Evolutionary conservation across 169 alveolate genomes (phyloP), one percentile per base, ranked within the genome.

Genomic region (Cryptosporidium andersoni): DNA sequence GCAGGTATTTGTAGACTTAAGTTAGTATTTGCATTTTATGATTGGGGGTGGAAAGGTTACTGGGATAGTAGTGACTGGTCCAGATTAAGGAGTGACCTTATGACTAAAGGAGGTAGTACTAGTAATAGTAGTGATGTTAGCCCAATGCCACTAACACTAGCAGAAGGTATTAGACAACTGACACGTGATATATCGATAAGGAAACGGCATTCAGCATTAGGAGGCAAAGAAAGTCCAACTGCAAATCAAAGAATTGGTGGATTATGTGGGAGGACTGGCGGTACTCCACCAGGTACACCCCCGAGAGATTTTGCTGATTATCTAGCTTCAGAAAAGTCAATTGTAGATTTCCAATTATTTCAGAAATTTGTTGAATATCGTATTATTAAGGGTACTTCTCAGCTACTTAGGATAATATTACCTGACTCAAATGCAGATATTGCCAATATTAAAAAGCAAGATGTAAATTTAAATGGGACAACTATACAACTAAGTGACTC

Each of bases 31-130:
- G 64, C 85, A 2, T 74, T 58, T 34, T 74, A 74, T 58, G 85
- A 74, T 34, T 74, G 85, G 85, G 85, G 85, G 11, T 74, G 85
- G 85, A 74, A 74, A n/a, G 85, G 85, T 3, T 74, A 74, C 40
- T 36, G 55, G 14, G 85, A 74, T 58, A 68, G 39, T 40, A 45
- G 34, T 8, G 85, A 74, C 34, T 74, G 85, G 85, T 58, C 40
- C 40, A 74, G 85, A 58, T 48, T 74, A 25, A 74, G 85, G 48
- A 74, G 52, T 34, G 85, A 74, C 60, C 55, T 74, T 9, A 11
- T 74, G 12, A 55, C 43, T 25, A 42, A 42, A 25, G 25, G 36
- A 45, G 25, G n/a, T 16, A 60, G 40, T 1, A 16, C 62, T 37
- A 16, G n/a, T 5, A 37, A 37, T 1, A 74, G 40, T 11, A 74